Evolutionary conservation across 139 green algal species (phyloP).

Genomic region (Desmodesmus armatus): DNA sequence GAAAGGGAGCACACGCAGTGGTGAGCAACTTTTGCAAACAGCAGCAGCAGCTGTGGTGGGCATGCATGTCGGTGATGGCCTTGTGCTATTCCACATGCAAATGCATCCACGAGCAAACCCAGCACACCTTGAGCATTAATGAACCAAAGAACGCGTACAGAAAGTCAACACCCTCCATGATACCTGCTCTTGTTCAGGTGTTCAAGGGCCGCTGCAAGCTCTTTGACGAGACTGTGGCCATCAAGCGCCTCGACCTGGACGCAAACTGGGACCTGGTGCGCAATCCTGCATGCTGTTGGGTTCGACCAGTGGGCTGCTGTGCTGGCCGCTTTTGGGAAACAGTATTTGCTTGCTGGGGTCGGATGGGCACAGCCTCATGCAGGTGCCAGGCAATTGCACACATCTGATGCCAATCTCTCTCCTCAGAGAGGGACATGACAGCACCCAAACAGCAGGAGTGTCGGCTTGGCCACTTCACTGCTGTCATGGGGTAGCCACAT

Average conservation of each 20-base stretch:
- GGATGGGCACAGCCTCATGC: too few relatives aligned
- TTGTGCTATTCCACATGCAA: too few relatives aligned
- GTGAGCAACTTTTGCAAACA: neutral
- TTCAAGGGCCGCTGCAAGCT: constrained; percentile 7
- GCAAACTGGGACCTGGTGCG: neutral
- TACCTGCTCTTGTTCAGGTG: neutral
- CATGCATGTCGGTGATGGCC: neutral
- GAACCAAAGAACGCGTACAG: neutral
- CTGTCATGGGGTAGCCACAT: too few relatives aligned
- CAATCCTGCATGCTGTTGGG: neutral
- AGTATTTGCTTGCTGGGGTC: too few relatives aligned
- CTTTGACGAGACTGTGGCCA: neutral
- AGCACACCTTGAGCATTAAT: neutral
- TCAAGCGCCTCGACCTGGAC: constrained; percentile 19
- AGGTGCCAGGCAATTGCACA: too few relatives aligned
- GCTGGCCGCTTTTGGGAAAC: neutral
- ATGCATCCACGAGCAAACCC: too few relatives aligned
- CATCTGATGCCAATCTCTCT: too few relatives aligned
- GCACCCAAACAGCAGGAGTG: too few relatives aligned
- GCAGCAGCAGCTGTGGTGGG: neutral
- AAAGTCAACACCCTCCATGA: neutral
- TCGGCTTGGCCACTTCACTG: too few relatives aligned
- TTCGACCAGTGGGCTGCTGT: neutral
- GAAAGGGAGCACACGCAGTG: constrained; percentile 9
- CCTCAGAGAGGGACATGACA: too few relatives aligned